phyloP scores from a whole-genome alignment of 2,329 filamentous ascomycete species.

The Penicillium sumatraense region DNA sequence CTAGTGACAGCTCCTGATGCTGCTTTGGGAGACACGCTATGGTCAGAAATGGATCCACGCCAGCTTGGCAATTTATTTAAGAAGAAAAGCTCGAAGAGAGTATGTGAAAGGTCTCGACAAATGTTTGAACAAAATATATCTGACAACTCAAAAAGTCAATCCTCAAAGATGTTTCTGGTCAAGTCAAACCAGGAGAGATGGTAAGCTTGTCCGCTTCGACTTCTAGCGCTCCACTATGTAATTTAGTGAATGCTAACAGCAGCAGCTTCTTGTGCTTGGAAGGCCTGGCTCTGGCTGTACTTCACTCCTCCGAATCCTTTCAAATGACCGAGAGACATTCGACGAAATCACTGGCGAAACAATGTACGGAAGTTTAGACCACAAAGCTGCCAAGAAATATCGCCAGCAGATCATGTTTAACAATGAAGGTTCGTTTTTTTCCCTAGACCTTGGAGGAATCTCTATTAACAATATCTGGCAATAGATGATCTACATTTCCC shows the following conservation, averaged over 20 bases:
- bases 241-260: slow-evolving; percentile 1
- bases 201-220: slow-evolving; percentile 26
- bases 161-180: slow-evolving; percentile 43
- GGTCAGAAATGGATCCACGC: slow-evolving; percentile 38
- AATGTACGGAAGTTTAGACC: slow-evolving; percentile 58
- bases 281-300: slow-evolving; percentile 72
- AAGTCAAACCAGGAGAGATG: slow-evolving; percentile 51
- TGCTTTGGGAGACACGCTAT: slow-evolving; percentile 39
- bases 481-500: slow-evolving; percentile 72
- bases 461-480: background rate
- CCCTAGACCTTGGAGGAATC: background rate
- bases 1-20: slow-evolving; percentile 41
- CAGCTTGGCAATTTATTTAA: slow-evolving; percentile 30
- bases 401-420: slow-evolving; percentile 66
- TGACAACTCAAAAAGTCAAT: slow-evolving; percentile 38
- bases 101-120: slow-evolving; percentile 12
- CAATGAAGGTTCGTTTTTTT: slow-evolving; percentile 56
- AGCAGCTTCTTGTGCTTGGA: slow-evolving; percentile 66
- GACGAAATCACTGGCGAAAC: slow-evolving; percentile 59
- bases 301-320: slow-evolving; percentile 69
- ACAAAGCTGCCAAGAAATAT: slow-evolving; percentile 49
- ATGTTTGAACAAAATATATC: background rate
- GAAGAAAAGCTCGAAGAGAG: slow-evolving; percentile 32
- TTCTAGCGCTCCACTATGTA: no score
- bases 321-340: slow-evolving; percentile 66